These are phyloP conservation scores for Phaeomoniella chlamydospora DNA, from an alignment of 2,329 filamentous ascomycete species.

Conservation along the genomic window DNA sequence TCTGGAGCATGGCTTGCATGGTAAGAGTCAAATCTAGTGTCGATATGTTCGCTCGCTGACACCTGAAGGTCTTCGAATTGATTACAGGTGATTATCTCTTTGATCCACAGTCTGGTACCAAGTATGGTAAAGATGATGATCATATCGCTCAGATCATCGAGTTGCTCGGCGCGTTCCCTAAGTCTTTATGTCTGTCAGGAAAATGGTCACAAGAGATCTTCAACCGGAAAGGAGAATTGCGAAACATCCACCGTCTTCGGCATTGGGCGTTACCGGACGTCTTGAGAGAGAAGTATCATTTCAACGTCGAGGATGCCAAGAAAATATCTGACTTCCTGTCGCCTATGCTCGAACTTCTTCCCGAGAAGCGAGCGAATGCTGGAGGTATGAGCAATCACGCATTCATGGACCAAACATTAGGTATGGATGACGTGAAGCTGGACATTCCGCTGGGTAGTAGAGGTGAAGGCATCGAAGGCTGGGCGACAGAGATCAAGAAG, in stretches of 20 bases:
- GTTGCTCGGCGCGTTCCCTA: conserved; percentile 82
- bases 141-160: conserved; percentile 99
- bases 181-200: conserved; percentile 76
- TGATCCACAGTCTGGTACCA: conserved; percentile 93
- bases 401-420: conserved; percentile 73
- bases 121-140: conserved; percentile 98
- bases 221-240: conserved; percentile 89
- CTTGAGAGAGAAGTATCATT: conserved; percentile 92
- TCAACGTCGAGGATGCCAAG: conserved; percentile 66
- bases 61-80: conserved; percentile 71
- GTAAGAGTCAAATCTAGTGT: conserved; percentile 35
- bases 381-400: conserved; percentile 82
- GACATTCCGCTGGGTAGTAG: conserved; percentile 64
- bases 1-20: conserved; percentile 99
- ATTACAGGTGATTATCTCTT: conserved; percentile 98
- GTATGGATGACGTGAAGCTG: conserved; percentile 70
- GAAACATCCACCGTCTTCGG: conserved; percentile 89
- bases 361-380: conserved; percentile 82
- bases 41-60: neutral
- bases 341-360: conserved; percentile 82
- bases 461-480: conserved; percentile 88
- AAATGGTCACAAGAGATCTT: conserved; percentile 99
- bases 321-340: conserved; percentile 68
- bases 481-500: conserved; percentile 79
- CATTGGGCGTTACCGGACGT: conserved; percentile 95